These are phyloP conservation scores for Fraxinus americana DNA, from an alignment of 257 asterid species.

Conservation along the genomic window DNA sequence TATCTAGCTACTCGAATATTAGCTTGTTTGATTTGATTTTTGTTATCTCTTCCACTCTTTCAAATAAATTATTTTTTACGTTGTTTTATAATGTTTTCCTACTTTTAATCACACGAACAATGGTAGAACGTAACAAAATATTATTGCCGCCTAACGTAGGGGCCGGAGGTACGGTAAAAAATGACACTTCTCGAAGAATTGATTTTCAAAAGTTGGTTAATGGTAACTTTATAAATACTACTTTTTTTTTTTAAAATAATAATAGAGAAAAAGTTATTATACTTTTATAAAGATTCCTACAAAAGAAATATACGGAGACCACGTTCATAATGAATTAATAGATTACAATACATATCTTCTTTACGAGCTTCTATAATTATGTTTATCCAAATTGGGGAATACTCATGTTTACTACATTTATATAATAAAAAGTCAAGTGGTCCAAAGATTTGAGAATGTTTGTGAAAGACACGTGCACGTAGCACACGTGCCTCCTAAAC, in stretches of 20 bases:
- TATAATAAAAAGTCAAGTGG: not conserved
- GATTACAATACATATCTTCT: not conserved
- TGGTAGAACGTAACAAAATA: no score
- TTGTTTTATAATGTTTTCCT: no score
- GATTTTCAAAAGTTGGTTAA: not conserved
- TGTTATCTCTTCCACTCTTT: no score
- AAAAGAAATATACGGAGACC: not conserved
- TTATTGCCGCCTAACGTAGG: no score
- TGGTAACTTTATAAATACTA: no score
- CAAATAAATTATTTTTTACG: no score
- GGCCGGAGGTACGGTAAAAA: no score
- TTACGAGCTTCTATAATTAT: not conserved
- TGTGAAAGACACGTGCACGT: not conserved
- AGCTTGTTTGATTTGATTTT: no score
- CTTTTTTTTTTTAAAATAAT: no score
- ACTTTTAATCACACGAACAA: no score
- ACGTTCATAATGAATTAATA: not conserved
- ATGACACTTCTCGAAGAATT: no score
- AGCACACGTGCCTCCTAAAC: not conserved
- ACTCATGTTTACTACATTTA: not conserved
- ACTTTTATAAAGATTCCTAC: not conserved
- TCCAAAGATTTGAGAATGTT: not conserved
- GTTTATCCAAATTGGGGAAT: conserved; percentile 3
- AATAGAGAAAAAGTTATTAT: not conserved
- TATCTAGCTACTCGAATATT: no score